Evolutionary conservation across 352 stramenopile species (phyloP), one percentile per base, ranked within the genome.

Genomic region (Globisporangium ultimum): DNA sequence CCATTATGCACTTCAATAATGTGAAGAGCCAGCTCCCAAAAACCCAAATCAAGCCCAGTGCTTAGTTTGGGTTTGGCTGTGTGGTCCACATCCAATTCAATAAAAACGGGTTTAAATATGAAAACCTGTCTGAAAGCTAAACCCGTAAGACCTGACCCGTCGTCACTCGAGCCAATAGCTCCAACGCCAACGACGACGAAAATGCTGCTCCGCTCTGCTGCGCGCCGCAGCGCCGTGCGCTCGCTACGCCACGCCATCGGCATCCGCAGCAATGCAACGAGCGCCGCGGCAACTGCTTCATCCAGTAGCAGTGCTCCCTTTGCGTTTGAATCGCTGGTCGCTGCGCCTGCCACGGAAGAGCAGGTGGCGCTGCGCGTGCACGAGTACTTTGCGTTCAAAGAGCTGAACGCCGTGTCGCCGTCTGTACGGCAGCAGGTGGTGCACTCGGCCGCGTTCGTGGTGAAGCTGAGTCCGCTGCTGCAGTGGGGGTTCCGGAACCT

Each of bases 401-500:
- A 68, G 17, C 58, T 64, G 47, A 48, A 56, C 38, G 56, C 70
- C n/a, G 45, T 64, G 12, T 56, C 53, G 13, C 58, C 58, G 3
- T 48, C 64, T 41, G 60, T 79, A 45, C 60, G 61, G 7, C 48
- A 67, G 32, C 70, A 80, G 61, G 43, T 63, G 49, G 42, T 71
- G 24, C 74, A 76, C 38, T 68, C 67, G 15, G 56, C 67, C 1
- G 46, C 51, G 10, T 61, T 70, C 34, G 72, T 74, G 49, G 18
- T 63, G 8, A 64, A 53, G 52, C 64, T 84, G 48, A 67, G 51
- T 10, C 70, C 72, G 48, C 50, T 84, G 45, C 67, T 71, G 38
- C 70, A 60, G 7, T 84, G 72, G 74, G 46, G 52, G 9, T 84
- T 80, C 40, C 58, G 68, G 51, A 54, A 78, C 38, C 49, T 68